Evolutionary conservation across 169 alveolate species (phyloP), one percentile per base, ranked within the genome.

Genomic region (Plasmodium reichenowi): DNA sequence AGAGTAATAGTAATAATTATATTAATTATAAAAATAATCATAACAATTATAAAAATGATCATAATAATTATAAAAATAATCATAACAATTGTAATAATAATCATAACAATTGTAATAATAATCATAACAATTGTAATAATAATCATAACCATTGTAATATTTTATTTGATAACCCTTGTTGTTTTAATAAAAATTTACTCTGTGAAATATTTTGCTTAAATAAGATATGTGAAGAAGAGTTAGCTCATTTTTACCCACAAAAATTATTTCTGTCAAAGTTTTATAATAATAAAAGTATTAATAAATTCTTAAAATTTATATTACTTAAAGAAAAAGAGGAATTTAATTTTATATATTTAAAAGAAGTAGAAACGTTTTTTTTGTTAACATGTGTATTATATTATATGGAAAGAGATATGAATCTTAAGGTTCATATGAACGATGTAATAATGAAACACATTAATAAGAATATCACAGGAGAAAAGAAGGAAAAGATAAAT

Each of bases 321-420:
- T 58, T 80, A n/a, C n/a, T 24, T 15, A 66, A 22, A 32, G 43
- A 32, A 32, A 32, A 32, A 32, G 43, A 32, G 24, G 22, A 50
- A 24, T 8, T 54, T n/a, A 80, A 15, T 72, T 2, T 60, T 54
- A 52, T 6, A 52, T 29, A 22, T 24, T 66, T 72, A 52, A 54
- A 80, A 52, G 83, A 80, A 67, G 24, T 64, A n/a, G 17, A 56
- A 54, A 4, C 12, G 17, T 80, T 67, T 80, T 80, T 80, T 67
- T 50, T 80, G 13, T 67, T 80, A 48, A 80, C 80, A 52, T 48
- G 54, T 80, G 58, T 80, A 52, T 43, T 80, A 15, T 80, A 66
- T 67, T 67, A 80, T 71, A 66, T 80, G 38, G 90, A 80, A 72
- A 67, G 56, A 29, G 90, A 80, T 59, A 52, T 80, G 12, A 66